Evolutionary conservation across 1,284 basidiomycete genomes (phyloP), one percentile per base, ranked within the genome.

Genomic region (Pseudomicrostroma phylloplanum): DNA sequence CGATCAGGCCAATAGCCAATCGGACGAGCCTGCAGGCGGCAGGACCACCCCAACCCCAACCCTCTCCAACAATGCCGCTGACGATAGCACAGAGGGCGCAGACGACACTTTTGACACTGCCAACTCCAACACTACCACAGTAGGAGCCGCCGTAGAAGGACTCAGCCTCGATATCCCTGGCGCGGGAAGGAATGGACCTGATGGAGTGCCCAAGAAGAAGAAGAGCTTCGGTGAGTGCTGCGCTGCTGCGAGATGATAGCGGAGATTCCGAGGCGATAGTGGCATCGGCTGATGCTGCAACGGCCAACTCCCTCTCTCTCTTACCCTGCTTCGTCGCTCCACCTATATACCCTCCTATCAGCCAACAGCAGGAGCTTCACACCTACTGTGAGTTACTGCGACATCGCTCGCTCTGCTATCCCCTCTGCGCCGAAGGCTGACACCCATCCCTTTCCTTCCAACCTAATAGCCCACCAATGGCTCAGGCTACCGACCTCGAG

Each of bases 151-250:
- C 17, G 43, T 21, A 3, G 17, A 48, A 13, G 43, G 43, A 6
- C 55, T 60, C 23, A 56, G 55, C 8, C 55, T 60, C 55, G 51
- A 60, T 42, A 60, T 60, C 41, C 59, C 59, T 41, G 40, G 25
- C 41, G 12, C 40, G 23, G 21, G n/a, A 23, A 9, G 39, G 40
- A 23, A 12, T 6, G 43, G 36, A 4, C 30, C 30, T 36, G 46
- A 48, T n/a, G 23, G n/a, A 3, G 23, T 48, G 12, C 46, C 46
- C 17, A 48, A 48, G 46, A 48, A 48, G 46, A 48, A 48, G 46
- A 48, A 48, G 46, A n/a, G 30, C 30, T 36, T 36, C 30, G 30
- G 30, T 36, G 30, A 36, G 30, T 36, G 30, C 46, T 48, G 46
- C n/a, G 30, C 46, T 48, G 46, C n/a, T 23, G 46, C 46, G n/a